Evolutionary conservation across 2,329 filamentous ascomycete genomes (phyloP), one percentile per base, ranked within the genome.

Genomic region (Onygenales sp.): DNA sequence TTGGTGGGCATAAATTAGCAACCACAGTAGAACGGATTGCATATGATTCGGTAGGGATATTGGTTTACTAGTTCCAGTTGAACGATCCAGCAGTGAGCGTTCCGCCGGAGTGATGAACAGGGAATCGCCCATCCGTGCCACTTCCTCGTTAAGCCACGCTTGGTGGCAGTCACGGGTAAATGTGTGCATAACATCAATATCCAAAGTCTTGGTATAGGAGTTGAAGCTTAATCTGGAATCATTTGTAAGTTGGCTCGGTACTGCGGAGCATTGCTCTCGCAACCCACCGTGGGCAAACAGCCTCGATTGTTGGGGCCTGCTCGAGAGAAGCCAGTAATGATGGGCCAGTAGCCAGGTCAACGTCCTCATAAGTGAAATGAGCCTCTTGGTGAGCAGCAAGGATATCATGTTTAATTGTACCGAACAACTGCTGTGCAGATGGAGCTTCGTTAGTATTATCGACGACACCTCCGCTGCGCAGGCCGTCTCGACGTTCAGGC

Each of bases 371-470:
- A 31, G 49, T 49, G 11, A 52, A 42, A 42, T 44, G 43, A 11
- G 44, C 31, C 27, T 48, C 36, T 44, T 49, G n/a, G 17, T 8
- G 14, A 31, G 44, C 49, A 31, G 43, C 7, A 33, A 37, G 43
- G 17, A 54, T 54, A 31, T 37, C 39, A 21, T 44, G 27, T 7
- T n/a, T 55, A 17, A 55, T 49, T 14, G 34, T 45, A 32, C 44
- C 45, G 21, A 55, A 49, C 31, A 55, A 33, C 31, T 52, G 49
- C 50, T 55, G 49, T 44, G 44, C 52, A 43, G 48, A 46, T n/a
- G 27, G 49, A 11, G 39, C 7, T 21, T 36, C 21, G 21, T 27
- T 10, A 17, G 40, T 44, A 13, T 49, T 13, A n/a, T 48, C 34
- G 42, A 6, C 32, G 13, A 34, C 21, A 31, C 13, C 33, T 21